A percentile compares a stretch with the other conserved stretches of the same genome.
These are phyloP conservation scores for Mycena metata DNA, from an alignment of 768 basidiomycete species.

Conservation along the genomic window DNA sequence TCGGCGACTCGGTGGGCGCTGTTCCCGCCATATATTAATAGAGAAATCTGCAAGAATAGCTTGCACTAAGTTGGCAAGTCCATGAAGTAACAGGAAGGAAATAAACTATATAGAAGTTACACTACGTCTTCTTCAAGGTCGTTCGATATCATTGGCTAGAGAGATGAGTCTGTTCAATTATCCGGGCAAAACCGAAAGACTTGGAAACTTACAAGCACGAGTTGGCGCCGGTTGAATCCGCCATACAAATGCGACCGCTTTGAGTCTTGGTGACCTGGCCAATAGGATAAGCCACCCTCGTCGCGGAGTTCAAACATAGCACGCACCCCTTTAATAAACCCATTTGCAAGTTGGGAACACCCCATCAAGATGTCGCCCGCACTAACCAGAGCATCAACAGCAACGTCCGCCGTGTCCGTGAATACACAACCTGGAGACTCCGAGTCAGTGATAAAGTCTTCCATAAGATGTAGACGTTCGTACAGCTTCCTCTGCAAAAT, in stretches of 20 bases:
- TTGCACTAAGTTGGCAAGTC: too few species aligned
- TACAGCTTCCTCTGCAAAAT: slow-evolving; percentile 34
- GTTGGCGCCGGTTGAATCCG: slow-evolving; percentile 10
- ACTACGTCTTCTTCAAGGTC: too few species aligned
- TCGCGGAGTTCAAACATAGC: neutral
- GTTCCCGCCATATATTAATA: too few species aligned
- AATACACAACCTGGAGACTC: slow-evolving; percentile 24
- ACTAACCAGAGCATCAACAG: slow-evolving; percentile 9
- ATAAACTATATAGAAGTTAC: too few species aligned
- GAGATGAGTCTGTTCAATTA: too few species aligned
- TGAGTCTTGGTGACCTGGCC: slow-evolving; percentile 19
- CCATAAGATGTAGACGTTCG: neutral
- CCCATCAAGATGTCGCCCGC: slow-evolving; percentile 26
- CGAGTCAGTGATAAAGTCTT: neutral
- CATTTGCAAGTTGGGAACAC: slow-evolving; percentile 19
- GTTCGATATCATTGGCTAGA: too few species aligned
- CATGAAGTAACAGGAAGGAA: too few species aligned
- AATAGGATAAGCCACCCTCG: neutral
- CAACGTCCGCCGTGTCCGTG: slow-evolving; percentile 15
- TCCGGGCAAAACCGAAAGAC: too few species aligned
- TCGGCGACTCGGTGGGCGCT: too few species aligned
- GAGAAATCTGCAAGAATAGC: too few species aligned
- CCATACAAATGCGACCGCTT: slow-evolving; percentile 11
- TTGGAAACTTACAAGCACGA: slow-evolving; percentile 22
- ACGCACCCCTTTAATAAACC: slow-evolving; percentile 27